These are phyloP conservation scores for Vanderwaltozyma tropicalis DNA, from an alignment of 805 yeast genomes.

Conservation along the genomic window DNA sequence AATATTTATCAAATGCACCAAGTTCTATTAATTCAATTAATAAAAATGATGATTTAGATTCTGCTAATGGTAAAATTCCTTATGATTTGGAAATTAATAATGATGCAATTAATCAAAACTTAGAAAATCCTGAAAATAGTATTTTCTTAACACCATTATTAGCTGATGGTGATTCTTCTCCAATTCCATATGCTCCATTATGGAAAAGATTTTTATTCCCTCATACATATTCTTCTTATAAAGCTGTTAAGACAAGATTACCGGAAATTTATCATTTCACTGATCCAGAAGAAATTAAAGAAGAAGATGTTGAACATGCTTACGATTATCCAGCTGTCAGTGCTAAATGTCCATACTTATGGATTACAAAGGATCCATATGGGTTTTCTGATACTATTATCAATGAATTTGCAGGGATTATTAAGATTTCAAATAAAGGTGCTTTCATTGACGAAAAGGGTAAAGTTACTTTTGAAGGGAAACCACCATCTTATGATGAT, in stretches of 20 bases:
- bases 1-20: constrained; percentile 13
- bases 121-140: constrained; percentile 14
- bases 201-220: constrained; percentile 47
- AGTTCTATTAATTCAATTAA: constrained; percentile 2
- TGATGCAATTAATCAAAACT: background rate
- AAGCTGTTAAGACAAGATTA: constrained; percentile 37
- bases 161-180: constrained; percentile 46
- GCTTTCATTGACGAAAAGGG: constrained; percentile 48
- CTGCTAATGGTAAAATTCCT: constrained; percentile 1
- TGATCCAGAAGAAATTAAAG: constrained; percentile 35
- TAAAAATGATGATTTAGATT: constrained; percentile 1
- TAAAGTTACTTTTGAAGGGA: constrained; percentile 37
- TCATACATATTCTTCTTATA: constrained; percentile 39
- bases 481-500: constrained; percentile 34
- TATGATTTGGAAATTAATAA: background rate
- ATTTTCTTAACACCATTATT: constrained; percentile 43
- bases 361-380: constrained; percentile 88
- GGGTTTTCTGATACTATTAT: constrained; percentile 64
- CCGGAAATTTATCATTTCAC: constrained; percentile 52
- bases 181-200: constrained; percentile 30
- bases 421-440: constrained; percentile 58
- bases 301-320: constrained; percentile 42
- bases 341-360: constrained; percentile 60
- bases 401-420: constrained; percentile 41
- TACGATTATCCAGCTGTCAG: constrained; percentile 68